Evolutionary conservation across 2,329 filamentous ascomycete species (phyloP).

Genomic region (Aspergillus cejpii): DNA sequence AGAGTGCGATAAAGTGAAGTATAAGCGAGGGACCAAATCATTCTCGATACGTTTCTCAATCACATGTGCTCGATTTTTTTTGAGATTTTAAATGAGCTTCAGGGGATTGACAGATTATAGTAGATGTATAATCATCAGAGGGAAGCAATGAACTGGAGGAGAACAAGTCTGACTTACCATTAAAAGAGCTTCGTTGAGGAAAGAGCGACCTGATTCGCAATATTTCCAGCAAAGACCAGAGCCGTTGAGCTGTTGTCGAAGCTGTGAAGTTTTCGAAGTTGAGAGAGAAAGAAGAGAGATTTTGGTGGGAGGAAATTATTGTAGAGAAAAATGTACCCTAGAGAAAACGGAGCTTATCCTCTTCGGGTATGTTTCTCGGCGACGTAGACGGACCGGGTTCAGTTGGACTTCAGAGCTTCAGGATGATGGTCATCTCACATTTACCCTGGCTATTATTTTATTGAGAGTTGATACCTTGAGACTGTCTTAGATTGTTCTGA

Average conservation of each 20-base stretch:
- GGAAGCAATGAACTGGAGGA: not conserved
- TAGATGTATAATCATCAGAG: conserved; percentile 58
- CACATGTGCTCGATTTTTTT: conserved; percentile 31
- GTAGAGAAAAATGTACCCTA: conserved; percentile 17
- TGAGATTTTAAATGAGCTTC: conserved; percentile 47
- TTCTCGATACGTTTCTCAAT: conserved; percentile 42
- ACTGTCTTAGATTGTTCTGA: not conserved
- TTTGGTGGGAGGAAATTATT: conserved; percentile 9
- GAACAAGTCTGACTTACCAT: conserved; percentile 26
- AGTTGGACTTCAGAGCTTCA: not conserved
- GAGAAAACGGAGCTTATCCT: conserved; percentile 7
- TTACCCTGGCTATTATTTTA: no score
- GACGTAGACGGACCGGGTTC: not conserved
- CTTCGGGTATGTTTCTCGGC: conserved; percentile 2
- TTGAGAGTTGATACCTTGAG: no score
- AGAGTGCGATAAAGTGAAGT: conserved; percentile 3
- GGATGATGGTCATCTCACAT: no score
- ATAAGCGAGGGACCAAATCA: conserved; percentile 20
- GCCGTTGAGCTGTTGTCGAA: conserved; percentile 7
- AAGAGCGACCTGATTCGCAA: conserved; percentile 8
- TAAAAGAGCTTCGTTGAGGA: conserved; percentile 11
- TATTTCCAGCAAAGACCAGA: conserved; percentile 27
- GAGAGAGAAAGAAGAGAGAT: conserved; percentile 10
- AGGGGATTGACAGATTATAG: conserved; percentile 79
- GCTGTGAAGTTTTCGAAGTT: conserved; percentile 3